Conservation (phyloP, 2,329 filamentous ascomycete species). For the Aspergillus glaucus region DNA sequence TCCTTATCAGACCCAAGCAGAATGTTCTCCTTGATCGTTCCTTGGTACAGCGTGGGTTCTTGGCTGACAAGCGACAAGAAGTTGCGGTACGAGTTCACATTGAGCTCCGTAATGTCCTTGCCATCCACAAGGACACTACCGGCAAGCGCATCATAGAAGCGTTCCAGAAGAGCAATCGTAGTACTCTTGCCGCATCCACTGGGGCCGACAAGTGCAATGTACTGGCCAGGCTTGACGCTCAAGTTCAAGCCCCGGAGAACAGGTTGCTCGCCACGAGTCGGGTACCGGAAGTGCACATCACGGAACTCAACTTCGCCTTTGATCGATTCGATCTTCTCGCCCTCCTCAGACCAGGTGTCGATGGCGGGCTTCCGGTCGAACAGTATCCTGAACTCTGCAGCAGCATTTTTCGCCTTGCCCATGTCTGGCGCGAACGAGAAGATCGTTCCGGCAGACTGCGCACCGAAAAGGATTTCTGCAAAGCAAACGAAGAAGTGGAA, state of each 20-base stretch:
- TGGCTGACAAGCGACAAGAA: conserved; percentile 85
- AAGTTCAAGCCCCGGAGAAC: conserved; percentile 75
- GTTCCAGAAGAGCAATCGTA: conserved; percentile 82
- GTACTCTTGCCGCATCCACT: conserved; percentile 93
- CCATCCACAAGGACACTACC: conserved; percentile 79
- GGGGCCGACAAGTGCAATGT: conserved; percentile 76
- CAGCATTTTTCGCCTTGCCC: conserved; percentile 84
- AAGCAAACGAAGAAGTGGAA: conserved; percentile 94
- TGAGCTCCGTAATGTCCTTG: conserved; percentile 71
- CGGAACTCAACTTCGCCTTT: conserved; percentile 82
- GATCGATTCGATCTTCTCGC: conserved; percentile 55
- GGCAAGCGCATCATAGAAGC: conserved; percentile 84
- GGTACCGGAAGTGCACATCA: conserved; percentile 90
- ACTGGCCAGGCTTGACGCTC: conserved; percentile 42
- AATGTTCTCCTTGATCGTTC: conserved; percentile 85
- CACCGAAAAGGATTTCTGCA: conserved; percentile 79
- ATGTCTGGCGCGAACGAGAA: conserved; percentile 90
- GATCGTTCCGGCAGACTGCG: conserved; percentile 82
- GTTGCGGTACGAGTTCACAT: conserved; percentile 78
- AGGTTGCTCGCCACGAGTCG: conserved; percentile 83
- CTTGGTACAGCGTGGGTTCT: conserved; percentile 91
- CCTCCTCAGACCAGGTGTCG: conserved; percentile 71
- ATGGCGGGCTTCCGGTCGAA: conserved; percentile 78
- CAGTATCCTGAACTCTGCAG: conserved; percentile 70
- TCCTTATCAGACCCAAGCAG: conserved; percentile 66